These are phyloP conservation scores for Tranzscheliella williamsii DNA, from an alignment of 1,284 basidiomycete genomes.

Conservation along the genomic window DNA sequence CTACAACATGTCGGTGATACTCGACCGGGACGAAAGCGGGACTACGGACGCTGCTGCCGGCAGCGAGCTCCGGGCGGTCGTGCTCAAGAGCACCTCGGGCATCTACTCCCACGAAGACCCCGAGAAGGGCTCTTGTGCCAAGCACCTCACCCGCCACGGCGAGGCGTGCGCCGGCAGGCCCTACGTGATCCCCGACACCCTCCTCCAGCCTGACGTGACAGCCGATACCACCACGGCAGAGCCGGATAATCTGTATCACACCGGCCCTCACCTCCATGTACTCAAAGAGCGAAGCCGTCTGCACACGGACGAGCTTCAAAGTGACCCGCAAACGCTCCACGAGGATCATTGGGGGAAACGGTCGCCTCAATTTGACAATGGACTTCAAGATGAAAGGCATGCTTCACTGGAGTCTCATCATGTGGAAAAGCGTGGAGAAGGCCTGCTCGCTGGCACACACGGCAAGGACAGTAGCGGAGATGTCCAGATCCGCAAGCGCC, in stretches of 20 bases:
- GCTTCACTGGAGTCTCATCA: too few species aligned
- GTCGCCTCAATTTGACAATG: too few species aligned
- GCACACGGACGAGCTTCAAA: too few species aligned
- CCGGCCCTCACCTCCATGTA: neutral
- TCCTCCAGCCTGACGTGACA: neutral
- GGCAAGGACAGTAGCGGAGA: neutral
- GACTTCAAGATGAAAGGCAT: too few species aligned
- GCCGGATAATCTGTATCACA: neutral
- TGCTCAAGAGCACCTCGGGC: slow-evolving; percentile 24
- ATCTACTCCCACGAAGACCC: slow-evolving; percentile 16
- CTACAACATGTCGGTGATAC: slow-evolving; percentile 13
- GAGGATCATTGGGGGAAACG: too few species aligned
- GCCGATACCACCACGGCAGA: neutral
- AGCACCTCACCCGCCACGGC: slow-evolving; percentile 21
- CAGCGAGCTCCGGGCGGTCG: slow-evolving; percentile 1
- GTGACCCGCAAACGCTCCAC: too few species aligned
- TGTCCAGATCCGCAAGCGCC: too few species aligned
- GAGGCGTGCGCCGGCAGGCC: slow-evolving; percentile 23
- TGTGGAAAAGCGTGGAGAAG: too few species aligned
- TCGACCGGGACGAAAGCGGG: slow-evolving; percentile 30
- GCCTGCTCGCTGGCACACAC: too few species aligned
- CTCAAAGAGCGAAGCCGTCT: too few species aligned
- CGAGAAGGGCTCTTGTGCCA: slow-evolving; percentile 20
- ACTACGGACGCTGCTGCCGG: neutral
- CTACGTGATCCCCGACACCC: slow-evolving; percentile 19